Evolutionary conservation across 2,329 filamentous ascomycete genomes (phyloP), one percentile per base, ranked within the genome.

Genomic region (Aureobasidium lini): DNA sequence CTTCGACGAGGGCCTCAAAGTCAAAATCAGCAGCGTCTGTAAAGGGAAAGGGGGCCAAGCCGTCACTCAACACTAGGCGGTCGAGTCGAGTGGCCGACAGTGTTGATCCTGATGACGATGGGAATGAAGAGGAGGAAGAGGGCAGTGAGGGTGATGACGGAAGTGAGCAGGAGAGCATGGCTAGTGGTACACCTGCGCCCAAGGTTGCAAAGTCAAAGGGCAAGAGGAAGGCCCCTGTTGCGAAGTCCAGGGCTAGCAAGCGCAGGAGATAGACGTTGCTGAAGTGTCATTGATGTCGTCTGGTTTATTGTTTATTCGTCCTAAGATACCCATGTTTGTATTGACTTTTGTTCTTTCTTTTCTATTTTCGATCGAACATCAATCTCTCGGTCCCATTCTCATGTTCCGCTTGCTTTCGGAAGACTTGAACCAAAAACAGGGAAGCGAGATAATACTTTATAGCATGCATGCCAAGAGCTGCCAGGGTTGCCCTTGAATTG

Each of bases 51-150:
- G 40, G 36, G 3, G 42, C 29, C 36, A 37, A 52, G 44, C 15
- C 57, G 43, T 42, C 59, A 18, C 18, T 47, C 15, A 44, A 34
- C 34, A 11, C 50, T 29, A 54, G 59, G 29, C 18, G 59, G 16
- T 60, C 59, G n/a, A 60, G 59, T 49, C 37, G 59, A 9, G 59
- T 61, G 37, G 50, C 59, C 18, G 59, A 61, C 16, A 61, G 59
- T 13, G 59, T 61, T 7, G 59, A 56, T 28, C 50, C 46, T 6
- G 59, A 60, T 11, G 50, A 57, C 9, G 52, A 61, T 31, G 59
- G 40, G 4, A 34, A 57, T n/a, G 59, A 61, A 2, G 59, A 57
- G 7, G 59, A 57, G 28, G 59, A 50, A 29, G 53, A 57, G 29
- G 53, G 42, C 2, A 57, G 58, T 32, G 48, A 43, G 13, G 43